Conservation (phyloP, 768 basidiomycete genomes). For the Boletus speciosus region DNA sequence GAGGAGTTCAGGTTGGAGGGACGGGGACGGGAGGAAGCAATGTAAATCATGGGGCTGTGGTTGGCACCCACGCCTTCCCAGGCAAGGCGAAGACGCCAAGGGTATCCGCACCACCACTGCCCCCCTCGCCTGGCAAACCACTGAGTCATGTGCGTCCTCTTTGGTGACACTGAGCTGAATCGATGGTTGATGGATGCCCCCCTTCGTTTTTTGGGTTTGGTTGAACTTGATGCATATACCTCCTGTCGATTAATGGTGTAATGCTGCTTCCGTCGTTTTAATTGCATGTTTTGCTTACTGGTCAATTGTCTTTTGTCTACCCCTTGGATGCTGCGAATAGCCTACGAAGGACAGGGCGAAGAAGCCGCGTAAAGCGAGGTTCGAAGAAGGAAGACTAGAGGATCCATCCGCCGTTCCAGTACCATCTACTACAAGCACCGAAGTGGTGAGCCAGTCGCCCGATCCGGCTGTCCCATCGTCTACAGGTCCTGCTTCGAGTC, state of each 20-base stretch:
- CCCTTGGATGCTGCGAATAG: conserved; percentile 37
- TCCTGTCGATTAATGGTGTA: conserved; percentile 33
- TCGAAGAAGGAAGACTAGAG: conserved; percentile 13
- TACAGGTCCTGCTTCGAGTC: conserved; percentile 4
- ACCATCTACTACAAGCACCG: not conserved
- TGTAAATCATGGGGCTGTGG: conserved; percentile 17
- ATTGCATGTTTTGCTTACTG: conserved; percentile 26
- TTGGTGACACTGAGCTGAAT: conserved; percentile 53
- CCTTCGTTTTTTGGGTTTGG: conserved; percentile 10
- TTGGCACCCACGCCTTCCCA: conserved; percentile 14
- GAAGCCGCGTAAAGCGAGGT: conserved; percentile 53
- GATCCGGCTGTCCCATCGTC: not conserved
- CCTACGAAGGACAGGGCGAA: conserved; percentile 72
- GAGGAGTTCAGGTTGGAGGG: conserved; percentile 39
- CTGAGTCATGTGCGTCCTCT: conserved; percentile 86
- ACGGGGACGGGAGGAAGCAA: conserved; percentile 3
- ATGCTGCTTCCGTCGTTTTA: conserved; percentile 24
- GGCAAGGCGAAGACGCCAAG: conserved; percentile 23
- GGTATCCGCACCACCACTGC: conserved; percentile 26
- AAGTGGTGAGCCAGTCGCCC: not conserved
- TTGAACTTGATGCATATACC: conserved; percentile 22
- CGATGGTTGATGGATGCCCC: conserved; percentile 39
- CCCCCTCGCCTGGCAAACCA: conserved; percentile 55
- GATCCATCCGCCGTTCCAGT: not conserved
- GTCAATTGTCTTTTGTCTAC: not conserved